Evolutionary conservation across 1,284 basidiomycete species (phyloP), one percentile per base, ranked within the genome.

Genomic region (Golubevia sp.): DNA sequence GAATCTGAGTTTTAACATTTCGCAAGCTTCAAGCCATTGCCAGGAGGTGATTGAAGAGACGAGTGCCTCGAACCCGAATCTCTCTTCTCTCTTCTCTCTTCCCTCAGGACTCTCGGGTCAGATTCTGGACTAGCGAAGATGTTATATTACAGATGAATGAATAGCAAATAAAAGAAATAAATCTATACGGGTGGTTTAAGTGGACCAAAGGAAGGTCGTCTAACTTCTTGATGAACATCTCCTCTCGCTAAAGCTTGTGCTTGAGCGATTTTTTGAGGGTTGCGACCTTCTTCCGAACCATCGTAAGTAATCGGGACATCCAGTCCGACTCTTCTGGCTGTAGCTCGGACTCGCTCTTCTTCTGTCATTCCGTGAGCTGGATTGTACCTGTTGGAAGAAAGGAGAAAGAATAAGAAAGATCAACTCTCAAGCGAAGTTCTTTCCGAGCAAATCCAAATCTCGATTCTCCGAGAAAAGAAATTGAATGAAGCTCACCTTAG

Each of bases 281-380:
- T n/a, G n/a, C n/a, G 18, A 44, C 38, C 38, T 44, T 44, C 18
- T 44, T 44, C 38, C 11, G 11, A 13, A 44, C 38, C 38, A 44
- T 44, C 38, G 18, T 44, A 44, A 44, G 38, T 44, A 3, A 34
- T 34, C 11, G 30, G 30, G 0, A 77, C 71, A 60, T 87, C 80
- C 52, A 97, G 85, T 2, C 94, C 94, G 49, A 97, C 94, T 61
- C 93, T 86, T 56, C 90, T 87, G 3, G 93, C 93, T 0, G 94
- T 94, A 1, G 92, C 92, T 67, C 90, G 86, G 62, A 95, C 87
- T 64, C 91, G 87, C 77, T 95, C 92, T 74, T 93, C 89, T 23
- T 88, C 86, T 0, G 92, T 90, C 74, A 94, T 87, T 74, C 91
- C 91, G 56, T 90, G 85, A 11, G 91, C 85, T 0, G 94, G 93